Base-by-base conservation (phyloP, 1,284 basidiomycete genomes). In the Apiotrichum akiyoshidainum region DNA sequence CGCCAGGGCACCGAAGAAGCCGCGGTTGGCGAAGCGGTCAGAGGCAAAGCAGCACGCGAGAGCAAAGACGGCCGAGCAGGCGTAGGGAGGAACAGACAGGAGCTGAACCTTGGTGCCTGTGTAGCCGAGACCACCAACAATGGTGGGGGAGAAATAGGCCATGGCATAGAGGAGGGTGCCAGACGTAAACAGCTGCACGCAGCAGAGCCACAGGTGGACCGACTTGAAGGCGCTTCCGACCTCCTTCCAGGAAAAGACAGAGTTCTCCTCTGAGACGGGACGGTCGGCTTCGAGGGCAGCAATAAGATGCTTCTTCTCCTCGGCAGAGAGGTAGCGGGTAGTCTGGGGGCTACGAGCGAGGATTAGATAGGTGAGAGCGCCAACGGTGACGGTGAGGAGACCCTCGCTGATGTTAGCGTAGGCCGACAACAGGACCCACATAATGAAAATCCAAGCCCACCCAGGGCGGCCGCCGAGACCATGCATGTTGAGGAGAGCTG, bases 401-500 rank as follows among this genome's bases (percentile, higher is more conserved):
- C 82, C 47, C 34, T 48, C 47, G 37, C 64, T 60, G 26, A 12
- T 22, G 8, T 14, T 22, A 35, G 21, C 26, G n/a, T 31, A 52
- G 19, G 12, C 13, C 22, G 17, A 6, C 11, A 41, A 9, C n/a
- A n/a, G 26, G 3, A 31, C 26, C 7, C 33, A 61, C 65, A 83
- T 81, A 79, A 82, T 82, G 66, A 83, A 83, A 44, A 83, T 69
- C 67, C 79, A 83, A 64, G 81, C 79, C 82, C 81, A 83, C 10
- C 78, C 74, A 63, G 80, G 76, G 55, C 66, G 65, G 16, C 68
- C 64, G 58, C 81, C 78, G 8, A 76, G 57, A 55, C 78, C 72
- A 8, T 80, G 63, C 50, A 83, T 80, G 26, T 82, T 80, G 61
- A 83, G 81, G 12, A 81, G 78, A 19, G 80, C 81, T 46, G 80